Evolutionary conservation across 2,329 filamentous ascomycete genomes (phyloP), one percentile per base, ranked within the genome.

Genomic region (Diplocarpon rosae): DNA sequence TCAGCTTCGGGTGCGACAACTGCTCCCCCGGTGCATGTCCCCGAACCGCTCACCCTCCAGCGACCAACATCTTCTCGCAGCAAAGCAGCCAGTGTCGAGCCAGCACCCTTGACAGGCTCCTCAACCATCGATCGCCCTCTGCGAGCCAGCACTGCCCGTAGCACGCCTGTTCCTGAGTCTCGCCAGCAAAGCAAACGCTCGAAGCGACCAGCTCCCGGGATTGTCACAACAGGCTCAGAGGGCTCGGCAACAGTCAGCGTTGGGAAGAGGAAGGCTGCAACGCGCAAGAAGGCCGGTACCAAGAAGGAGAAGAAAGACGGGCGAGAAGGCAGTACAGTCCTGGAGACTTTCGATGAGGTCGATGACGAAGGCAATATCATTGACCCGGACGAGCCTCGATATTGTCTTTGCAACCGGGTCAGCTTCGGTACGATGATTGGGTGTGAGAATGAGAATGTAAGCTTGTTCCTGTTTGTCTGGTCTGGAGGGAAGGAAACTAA

Each of bases 341-440:
- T 69, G 47, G 75, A 76, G 40, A 59, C 63, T 2, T 67, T 68
- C 51, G 71, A 75, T 43, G 79, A 82, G 58, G 71, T 80, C 42
- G 78, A 82, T 52, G 78, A 83, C 55, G 78, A 83, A 50, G 78
- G 78, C 10, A 81, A 80, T 48, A 65, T 75, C 20, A 83, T 89
- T 57, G 83, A 88, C 58, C 80, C 83, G 0, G 68, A 86, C 44
- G 85, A 92, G 66, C 75, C 80, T 34, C 69, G 76, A 50, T 92
- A 92, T 62, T 92, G 85, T 59, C 63, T 82, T 43, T 92, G 85
- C 63, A 83, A 85, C 54, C 71, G 85, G 46, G 83, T 92, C 42
- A 87, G 83, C 61, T 89, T 81, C 59, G 85, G 85, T 42, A 79
- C 74, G 15, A 92, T 92, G 85, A 85, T 92, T 60, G 76, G 78